phyloP scores from a whole-genome alignment of 2,329 filamentous ascomycete genomes.

The Fusarium nodosum region DNA sequence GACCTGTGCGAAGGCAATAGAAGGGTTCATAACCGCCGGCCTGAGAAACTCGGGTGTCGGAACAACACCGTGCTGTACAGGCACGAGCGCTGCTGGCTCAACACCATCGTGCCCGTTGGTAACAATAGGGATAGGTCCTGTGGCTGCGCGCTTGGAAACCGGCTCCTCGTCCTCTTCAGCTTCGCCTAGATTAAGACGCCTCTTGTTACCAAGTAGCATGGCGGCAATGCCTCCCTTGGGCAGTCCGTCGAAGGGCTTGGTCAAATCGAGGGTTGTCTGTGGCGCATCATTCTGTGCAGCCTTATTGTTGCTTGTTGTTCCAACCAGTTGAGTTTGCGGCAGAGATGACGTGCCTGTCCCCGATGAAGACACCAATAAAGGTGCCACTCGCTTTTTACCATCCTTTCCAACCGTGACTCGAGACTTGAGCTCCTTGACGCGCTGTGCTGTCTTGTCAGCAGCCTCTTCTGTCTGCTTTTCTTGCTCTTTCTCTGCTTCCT shows the following conservation, averaged over 20 bases:
- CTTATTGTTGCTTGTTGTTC: conserved; percentile 75
- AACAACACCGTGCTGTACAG: conserved; percentile 70
- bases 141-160: conserved; percentile 65
- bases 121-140: conserved; percentile 80
- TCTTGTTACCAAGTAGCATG: conserved; percentile 92
- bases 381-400: conserved; percentile 94
- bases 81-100: conserved; percentile 77
- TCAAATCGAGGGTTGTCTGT: conserved; percentile 87
- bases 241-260: conserved; percentile 92
- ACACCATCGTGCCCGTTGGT: conserved; percentile 82
- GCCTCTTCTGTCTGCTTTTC: conserved; percentile 61
- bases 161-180: conserved; percentile 80
- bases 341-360: conserved; percentile 88
- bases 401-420: conserved; percentile 96
- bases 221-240: conserved; percentile 89
- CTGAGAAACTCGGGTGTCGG: conserved; percentile 86
- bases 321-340: conserved; percentile 88
- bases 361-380: conserved; percentile 90
- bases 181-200: conserved; percentile 81
- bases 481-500: conserved; percentile 54
- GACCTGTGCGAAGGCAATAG: conserved; percentile 84
- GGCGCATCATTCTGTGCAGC: conserved; percentile 77
- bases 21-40: conserved; percentile 87
- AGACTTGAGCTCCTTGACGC: conserved; percentile 79
- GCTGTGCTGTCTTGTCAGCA: conserved; percentile 66